Evolutionary conservation across 768 basidiomycete genomes (phyloP), one percentile per base, ranked within the genome.

Genomic region (Antrodiella citrinella): DNA sequence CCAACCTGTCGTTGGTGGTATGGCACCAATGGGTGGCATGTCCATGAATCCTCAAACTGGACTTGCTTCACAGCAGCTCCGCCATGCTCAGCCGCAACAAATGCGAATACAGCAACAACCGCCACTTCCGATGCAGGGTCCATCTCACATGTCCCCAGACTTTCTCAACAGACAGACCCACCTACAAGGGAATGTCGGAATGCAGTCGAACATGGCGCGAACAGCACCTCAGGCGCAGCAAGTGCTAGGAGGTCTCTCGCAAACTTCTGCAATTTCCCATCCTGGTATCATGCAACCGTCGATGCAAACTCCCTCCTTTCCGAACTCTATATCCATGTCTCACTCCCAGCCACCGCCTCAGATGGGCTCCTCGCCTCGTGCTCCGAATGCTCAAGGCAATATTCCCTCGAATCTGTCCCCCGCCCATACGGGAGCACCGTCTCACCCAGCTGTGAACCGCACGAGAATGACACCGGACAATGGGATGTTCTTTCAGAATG

Each of bases 391-490:
- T 12, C 67, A 72, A n/a, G 68, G 61, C 53, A 68, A 54, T 25
- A 46, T 53, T 35, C 49, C 54, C 19, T 51, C 53, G 22, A 54
- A 50, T 41, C 58, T 59, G 48, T 46, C 51, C 12, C 51, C 48
- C 26, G 45, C 43, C 47, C 25, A 48, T 45, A n/a, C n/a, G n/a
- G 30, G 44, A 41, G 50, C 51, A 18, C 65, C 66, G 4, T 63
- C 69, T 9, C 72, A 71, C 45, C 63, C 65, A 10, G 65, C 68
- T n/a, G 62, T 63, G 15, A 71, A 66, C 56, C 72, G 71, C n/a
- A 49, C 63, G 0, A 70, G 69, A 45, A 75, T 75, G 64, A 68
- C 70, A 4, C 71, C 76, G 18, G 76, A 77, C 43, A 72, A 74
- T 49, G 63, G 66, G 45, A 63, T 76, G 47, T 77, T 73, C 54